Base-by-base conservation (phyloP, 2,329 filamentous ascomycete genomes). In the Hypoxylon sp. region DNA sequence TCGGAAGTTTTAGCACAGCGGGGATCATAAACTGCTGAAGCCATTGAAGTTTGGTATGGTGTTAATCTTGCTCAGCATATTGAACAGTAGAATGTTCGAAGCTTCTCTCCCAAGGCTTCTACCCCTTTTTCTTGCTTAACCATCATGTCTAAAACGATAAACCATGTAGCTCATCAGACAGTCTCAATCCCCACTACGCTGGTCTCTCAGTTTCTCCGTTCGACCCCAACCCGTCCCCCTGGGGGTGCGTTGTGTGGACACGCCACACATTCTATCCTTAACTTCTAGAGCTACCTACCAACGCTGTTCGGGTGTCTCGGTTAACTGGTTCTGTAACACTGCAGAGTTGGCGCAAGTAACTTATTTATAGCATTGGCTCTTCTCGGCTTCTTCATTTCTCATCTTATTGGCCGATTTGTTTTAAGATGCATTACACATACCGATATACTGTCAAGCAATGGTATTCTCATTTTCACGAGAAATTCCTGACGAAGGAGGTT, bases 341-440 rank as follows among this genome's bases (percentile, higher is more conserved):
- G 56, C 61, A 61, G 51, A 61, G 46, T 41, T 55, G 34, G 51
- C 60, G 32, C 41, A 52, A 43, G 58, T 58, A 57, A 48, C 34
- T 62, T 70, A 71, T 71, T 68, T 69, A 68, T 71, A 69, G 64
- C 37, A 56, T 29, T 34, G 16, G 25, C 54, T 57, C 59, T 47
- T 51, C 37, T 41, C 19, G 12, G 29, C 19, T 32, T 60, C 34
- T 29, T 61, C 41, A 21, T 59, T 32, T 30, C 27, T 23, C 11
- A 23, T 52, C 54, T 57, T 29, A 70, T 68, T 68, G 60, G 57
- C 51, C 37, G 50, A 37, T 51, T 67, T 67, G 61, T 63, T 63
- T 68, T 68, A 23, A 61, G 58, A 68, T 58, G 63, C 37, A 43
- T 62, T 29, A 59, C 47, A 41, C 46, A 19, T 23, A 43, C 25